Conservation (phyloP, 2,329 filamentous ascomycete species). For the Dactylellina drechsleri region DNA sequence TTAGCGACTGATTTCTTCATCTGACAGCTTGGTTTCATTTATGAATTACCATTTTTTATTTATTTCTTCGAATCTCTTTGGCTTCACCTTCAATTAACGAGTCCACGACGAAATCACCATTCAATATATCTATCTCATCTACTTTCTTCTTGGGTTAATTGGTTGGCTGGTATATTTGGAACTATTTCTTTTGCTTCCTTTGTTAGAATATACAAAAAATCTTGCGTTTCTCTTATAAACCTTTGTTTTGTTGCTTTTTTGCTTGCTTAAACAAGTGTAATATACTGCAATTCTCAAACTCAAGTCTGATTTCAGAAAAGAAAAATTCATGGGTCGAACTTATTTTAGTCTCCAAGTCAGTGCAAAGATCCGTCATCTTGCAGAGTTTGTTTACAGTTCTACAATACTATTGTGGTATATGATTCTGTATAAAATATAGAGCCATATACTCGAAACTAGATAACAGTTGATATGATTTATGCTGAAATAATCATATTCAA, state of each 20-base stretch:
- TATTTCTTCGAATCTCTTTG: neutral
- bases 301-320: neutral
- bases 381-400: no score
- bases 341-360: no score
- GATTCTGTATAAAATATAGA: no score
- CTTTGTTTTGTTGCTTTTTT: neutral
- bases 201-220: conserved; percentile 20
- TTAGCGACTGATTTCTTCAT: conserved; percentile 12
- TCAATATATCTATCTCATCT: conserved; percentile 3
- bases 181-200: conserved; percentile 5
- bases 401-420: no score
- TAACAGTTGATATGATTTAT: neutral
- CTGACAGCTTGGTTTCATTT: conserved; percentile 6
- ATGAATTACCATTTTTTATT: neutral
- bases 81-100: conserved; percentile 14
- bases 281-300: conserved; percentile 5
- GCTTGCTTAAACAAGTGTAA: conserved; percentile 14
- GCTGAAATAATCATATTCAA: neutral
- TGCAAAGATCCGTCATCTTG: no score
- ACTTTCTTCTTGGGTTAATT: neutral
- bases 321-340: neutral
- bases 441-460: no score
- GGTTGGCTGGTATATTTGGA: conserved; percentile 24
- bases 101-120: conserved; percentile 8
- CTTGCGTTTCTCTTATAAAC: neutral